Evolutionary conservation across 352 stramenopile genomes (phyloP), one percentile per base, ranked within the genome.

Genomic region (Globisporangium orthogonon): DNA sequence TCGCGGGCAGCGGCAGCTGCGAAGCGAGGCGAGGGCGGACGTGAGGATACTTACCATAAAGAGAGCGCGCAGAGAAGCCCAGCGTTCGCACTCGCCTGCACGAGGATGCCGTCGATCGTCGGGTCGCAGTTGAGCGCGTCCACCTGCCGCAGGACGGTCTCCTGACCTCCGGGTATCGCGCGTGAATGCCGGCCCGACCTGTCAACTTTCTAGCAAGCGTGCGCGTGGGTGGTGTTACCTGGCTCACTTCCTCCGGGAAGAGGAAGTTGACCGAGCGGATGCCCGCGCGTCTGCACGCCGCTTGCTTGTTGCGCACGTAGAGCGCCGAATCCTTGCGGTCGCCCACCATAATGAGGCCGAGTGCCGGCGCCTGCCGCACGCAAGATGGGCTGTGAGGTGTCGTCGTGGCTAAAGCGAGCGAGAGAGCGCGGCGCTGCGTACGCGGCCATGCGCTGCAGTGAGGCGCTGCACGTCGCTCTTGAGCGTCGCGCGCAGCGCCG

Each of bases 241-340:
- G 73, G 6, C 63, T 71, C 4, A 81, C 77, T 43, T 52, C 50
- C 37, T 88, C 77, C 0, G 89, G 60, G 29, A 96, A 88, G 13
- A 95, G 61, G 50, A 87, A 87, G 60, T 97, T 89, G 61, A 97
- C 88, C 3, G 86, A 97, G 1, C 71, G 65, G 60, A 99, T 98
- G 43, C 97, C 97, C 3, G 93, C 81, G 69, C 97, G 90, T 40
- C 79, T 79, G 54, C 95, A 99, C 18, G 97, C 97, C 52, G 94
- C 93, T 65, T 98, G 94, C 76, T 99, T 99, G 75, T 98, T 98
- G 47, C 95, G 87, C 39, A 99, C 98, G 69, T 99, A 99, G 29
- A 98, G 91, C 18, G 84, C 83, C 51, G 95, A 99, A 70, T 99
- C 97, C 54, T 89, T 93, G 50, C 97, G 86, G 58, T 96, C 77